Evolutionary conservation across 345 rosid genomes (phyloP), one percentile per base, ranked within the genome.

Genomic region (Eucalyptus regnans): DNA sequence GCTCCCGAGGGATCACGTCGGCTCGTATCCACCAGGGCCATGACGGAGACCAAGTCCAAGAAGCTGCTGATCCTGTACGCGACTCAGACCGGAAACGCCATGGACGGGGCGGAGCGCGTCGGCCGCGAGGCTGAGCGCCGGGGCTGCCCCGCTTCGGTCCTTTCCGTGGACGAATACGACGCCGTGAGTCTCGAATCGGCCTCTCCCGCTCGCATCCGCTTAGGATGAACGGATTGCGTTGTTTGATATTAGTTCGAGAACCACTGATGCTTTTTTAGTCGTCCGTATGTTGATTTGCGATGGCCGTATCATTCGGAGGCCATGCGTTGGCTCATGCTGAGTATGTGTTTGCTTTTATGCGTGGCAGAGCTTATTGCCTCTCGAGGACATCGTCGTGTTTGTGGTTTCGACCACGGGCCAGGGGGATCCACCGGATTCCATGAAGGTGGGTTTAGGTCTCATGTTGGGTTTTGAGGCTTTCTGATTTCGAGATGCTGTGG

Each of bases 391-490:
- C 85, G 94, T 94, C 89, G 92, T 97, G 88, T 96, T 97, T 93
- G 96, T 96, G 86, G 98, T 92, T 87, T 96, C 99, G 64, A 97
- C 99, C 88, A 97, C 99, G 31, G 99, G 99, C 87, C 99, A 97
- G 93, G 99, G 99, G 89, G 99, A 95, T 91, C 52, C 95, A n/a
- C 99, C 99, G 9, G 97, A 97, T 92, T 91, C 97, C 86, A 94
- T 97, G 92, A 96, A 95, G 97, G 98, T 95, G 85, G 44, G 54
- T 85, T 89, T 6, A 27, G 71, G 60, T 44, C 50, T 87, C 27
- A 3, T n/a, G 29, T 58, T n/a, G 33, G n/a, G 23, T 29, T 50
- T 22, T 18, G 29, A 37, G 51, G 18, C 20, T 46, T 48, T 66
- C 18, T 27, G 50, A 64, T 52, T 43, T 71, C 68, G 46, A 83